These are phyloP conservation scores for Penicillium arizonense DNA, from an alignment of 495 filamentous ascomycete species.

Conservation along the genomic window DNA sequence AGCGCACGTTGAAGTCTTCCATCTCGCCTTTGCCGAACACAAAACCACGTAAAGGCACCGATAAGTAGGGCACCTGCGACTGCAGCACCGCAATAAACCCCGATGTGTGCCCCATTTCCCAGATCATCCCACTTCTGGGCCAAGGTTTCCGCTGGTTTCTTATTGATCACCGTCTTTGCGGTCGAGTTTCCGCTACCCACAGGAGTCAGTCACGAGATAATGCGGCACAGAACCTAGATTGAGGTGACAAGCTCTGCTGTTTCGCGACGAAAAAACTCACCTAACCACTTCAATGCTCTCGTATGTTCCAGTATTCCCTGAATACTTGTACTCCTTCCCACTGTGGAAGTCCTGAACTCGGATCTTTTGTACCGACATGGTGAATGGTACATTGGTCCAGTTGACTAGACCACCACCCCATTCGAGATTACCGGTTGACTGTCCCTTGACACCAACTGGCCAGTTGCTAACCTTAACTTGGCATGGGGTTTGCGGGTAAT, in stretches of 20 bases:
- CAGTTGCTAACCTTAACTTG: conserved; percentile 23
- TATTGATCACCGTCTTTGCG: conserved; percentile 29
- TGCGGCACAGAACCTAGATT: not conserved
- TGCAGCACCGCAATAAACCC: conserved; percentile 14
- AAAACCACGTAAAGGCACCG: conserved; percentile 11
- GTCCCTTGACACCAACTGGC: conserved; percentile 38
- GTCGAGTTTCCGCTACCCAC: conserved; percentile 55
- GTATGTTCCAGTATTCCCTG: conserved; percentile 26
- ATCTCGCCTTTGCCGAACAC: conserved; percentile 11
- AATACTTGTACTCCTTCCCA: conserved; percentile 35
- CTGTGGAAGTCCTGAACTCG: conserved; percentile 34
- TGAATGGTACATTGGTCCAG: conserved; percentile 56
- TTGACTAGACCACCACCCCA: conserved; percentile 76
- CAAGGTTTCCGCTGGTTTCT: conserved; percentile 37
- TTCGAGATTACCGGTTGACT: conserved; percentile 48
- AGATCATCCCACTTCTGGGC: conserved; percentile 59
- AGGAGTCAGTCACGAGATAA: conserved; percentile 32
- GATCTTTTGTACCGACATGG: conserved; percentile 58
- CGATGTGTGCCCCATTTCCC: conserved; percentile 43
- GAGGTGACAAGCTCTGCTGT: not conserved
- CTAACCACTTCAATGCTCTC: conserved; percentile 40
- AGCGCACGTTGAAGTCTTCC: conserved; percentile 20
- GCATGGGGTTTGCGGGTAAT: conserved; percentile 77
- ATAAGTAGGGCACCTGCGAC: conserved; percentile 7
- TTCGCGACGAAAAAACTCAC: conserved; percentile 37